A percentile compares a stretch with the other conserved stretches of the same genome.
Conservation (phyloP, 768 basidiomycete species). For the Mycena maculata region DNA sequence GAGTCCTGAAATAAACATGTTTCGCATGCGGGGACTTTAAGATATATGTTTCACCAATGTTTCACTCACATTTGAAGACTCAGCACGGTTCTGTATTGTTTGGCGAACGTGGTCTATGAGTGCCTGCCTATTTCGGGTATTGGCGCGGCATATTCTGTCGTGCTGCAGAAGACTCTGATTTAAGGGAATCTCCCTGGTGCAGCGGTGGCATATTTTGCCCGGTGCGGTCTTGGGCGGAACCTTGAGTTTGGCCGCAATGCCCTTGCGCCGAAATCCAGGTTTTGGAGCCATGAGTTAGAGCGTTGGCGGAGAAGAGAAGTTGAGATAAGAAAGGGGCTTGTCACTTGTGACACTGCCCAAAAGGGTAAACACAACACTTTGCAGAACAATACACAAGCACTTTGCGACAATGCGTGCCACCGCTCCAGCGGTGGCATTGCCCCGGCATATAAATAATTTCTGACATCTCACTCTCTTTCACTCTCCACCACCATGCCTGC, state of each 20-base stretch:
- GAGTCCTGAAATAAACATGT: no score
- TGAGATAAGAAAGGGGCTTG: neutral
- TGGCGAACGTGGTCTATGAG: neutral
- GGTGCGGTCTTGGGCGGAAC: neutral
- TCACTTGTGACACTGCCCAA: neutral
- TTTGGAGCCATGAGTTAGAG: neutral
- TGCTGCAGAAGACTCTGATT: conserved; percentile 4
- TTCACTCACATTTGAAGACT: conserved; percentile 2
- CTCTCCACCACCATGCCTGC: neutral
- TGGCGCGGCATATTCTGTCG: conserved; percentile 6
- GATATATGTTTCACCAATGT: no score
- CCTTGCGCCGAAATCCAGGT: neutral
- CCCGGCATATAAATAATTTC: conserved; percentile 2
- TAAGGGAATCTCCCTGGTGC: neutral
- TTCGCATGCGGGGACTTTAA: no score
- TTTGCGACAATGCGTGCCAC: conserved; percentile 6
- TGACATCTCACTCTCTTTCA: neutral
- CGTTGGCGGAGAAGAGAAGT: neutral
- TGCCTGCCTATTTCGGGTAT: neutral
- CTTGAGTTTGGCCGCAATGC: neutral
- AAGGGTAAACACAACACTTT: neutral
- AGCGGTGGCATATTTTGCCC: neutral
- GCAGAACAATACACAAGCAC: neutral
- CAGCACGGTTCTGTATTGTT: neutral
- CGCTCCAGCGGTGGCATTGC: conserved; percentile 7